Percentiles rank a stretch among this genome's conserved stretches.
Evolutionary conservation across 2,329 filamentous ascomycete species (phyloP).

Genomic region (Bisporella sp.): DNA sequence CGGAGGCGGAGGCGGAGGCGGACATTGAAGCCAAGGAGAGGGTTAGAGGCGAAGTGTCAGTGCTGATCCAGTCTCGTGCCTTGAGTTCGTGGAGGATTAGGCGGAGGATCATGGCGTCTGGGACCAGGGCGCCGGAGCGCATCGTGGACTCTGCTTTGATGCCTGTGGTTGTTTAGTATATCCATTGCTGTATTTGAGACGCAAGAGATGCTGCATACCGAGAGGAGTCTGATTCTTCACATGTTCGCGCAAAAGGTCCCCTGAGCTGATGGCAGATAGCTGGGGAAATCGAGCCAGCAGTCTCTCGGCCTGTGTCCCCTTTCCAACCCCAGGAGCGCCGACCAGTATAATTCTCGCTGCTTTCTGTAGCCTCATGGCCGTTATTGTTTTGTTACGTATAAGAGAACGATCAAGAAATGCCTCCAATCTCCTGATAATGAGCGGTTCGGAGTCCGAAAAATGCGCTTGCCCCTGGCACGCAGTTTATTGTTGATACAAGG

Average conservation of each 20-base stretch:
- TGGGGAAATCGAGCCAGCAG: constrained; percentile 82
- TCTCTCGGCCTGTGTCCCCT: constrained; percentile 91
- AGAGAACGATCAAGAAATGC: no score
- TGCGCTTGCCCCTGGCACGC: background rate
- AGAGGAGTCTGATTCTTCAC: constrained; percentile 82
- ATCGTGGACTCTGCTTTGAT: constrained; percentile 87
- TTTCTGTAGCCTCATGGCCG: constrained; percentile 58
- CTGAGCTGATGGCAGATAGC: constrained; percentile 85
- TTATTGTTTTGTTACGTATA: background rate
- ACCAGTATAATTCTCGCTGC: constrained; percentile 92
- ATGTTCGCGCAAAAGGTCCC: constrained; percentile 87
- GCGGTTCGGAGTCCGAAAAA: background rate
- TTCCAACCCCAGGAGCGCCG: constrained; percentile 85
- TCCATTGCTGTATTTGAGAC: background rate
- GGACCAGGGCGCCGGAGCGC: constrained; percentile 81
- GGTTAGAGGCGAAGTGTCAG: constrained; percentile 32
- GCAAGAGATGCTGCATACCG: constrained; percentile 45
- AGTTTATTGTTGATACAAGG: background rate
- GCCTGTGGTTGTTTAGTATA: constrained; percentile 42
- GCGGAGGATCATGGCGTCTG: constrained; percentile 84
- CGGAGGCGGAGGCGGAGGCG: constrained; percentile 28
- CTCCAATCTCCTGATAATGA: no score
- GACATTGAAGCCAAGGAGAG: constrained; percentile 17
- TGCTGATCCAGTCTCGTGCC: constrained; percentile 73
- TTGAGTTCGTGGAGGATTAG: constrained; percentile 87